Evolutionary conservation across 2,329 filamentous ascomycete species (phyloP), one percentile per base, ranked within the genome.

Genomic region (Colletotrichum sidae): DNA sequence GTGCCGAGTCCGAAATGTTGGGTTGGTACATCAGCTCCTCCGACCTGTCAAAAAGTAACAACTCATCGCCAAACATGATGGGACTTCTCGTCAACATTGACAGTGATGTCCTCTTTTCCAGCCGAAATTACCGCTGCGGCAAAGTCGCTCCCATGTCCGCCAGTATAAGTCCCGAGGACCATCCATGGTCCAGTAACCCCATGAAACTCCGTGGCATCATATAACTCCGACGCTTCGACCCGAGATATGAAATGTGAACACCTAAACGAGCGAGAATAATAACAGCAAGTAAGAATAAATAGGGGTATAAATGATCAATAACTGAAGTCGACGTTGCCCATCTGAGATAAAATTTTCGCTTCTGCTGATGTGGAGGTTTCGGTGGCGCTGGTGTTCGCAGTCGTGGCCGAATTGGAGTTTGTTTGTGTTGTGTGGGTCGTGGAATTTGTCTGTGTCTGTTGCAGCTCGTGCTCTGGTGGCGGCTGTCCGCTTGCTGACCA

Each of bases 301-400:
- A 54, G 65, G 55, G 61, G 54, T 64, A 62, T 69, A 61, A 70
- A 67, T 52, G 52, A 45, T 84, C 79, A 90, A 71, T 89, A 89
- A 75, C 83, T 88, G 68, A 90, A 86, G 76, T 90, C 86, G 70
- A 90, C 84, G 73, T 86, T 82, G 65, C 84, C 86, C 78, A 90
- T 79, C 67, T 84, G 80, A 44, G 85, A 80, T 70, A 86, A 70
- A 17, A 72, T 70, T 67, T 82, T 78, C 80, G 82, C 78, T 81
- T 88, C 83, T 71, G 84, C 82, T 69, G 84, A 69, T 68, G 76
- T 74, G 55, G 75, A 71, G 47, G 73, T 75, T 42, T 73, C 67
- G 41, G 74, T 75, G 47, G 67, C 71, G 59, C 69, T 70, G 70
- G 70, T 75, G 60, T 71, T 73, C 60, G 67, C 64, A 41, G 67